Base-by-base conservation (phyloP, 805 yeast species). In the Pichia ethanolica region DNA sequence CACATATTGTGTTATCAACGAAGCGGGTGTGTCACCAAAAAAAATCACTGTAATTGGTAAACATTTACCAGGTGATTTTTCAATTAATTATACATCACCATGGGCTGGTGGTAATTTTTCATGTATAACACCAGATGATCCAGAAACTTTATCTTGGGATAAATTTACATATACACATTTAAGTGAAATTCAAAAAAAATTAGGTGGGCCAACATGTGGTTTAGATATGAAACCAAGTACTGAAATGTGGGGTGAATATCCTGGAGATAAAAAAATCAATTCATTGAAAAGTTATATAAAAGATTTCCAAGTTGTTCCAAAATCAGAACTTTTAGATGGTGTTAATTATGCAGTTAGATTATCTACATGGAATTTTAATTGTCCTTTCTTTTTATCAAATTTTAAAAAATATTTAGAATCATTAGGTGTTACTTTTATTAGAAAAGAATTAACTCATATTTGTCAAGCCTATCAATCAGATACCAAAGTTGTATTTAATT, bases 41-140 rank as follows among this genome's bases (percentile, higher is more conserved):
- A 65, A 75, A 6, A 75, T 87, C 53, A 71, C 78, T 5, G 74
- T 86, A 2, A 56, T 82, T 20, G 91, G 87, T 7, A 78, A 83
- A 59, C 77, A 74, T 56, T 64, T 82, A 37, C 95, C 95, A 3
- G 95, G 95, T 5, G 95, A 87, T 59, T 83, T 79, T 55, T 80
- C 89, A 5, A 77, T 78, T 50, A 71, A 77, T 45, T 87, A 83
- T 63, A 81, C 95, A 1, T 83, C 90, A 0, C 95, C 95, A 0
- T 83, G 84, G 77, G 95, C 95, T 0, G 84, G 84, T 28, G 83
- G 81, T 7, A 79, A 79, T 59, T 79, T 78, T 58, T 74, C 81
- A 3, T 71, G 77, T 53, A 82, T 83, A 43, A 75, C 86, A 0
- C 85, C 82, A 2, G 72, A 74, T 51, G 86, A 81, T 55, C 63